These are phyloP conservation scores for Solanum paucissectum DNA, from an alignment of 257 asterid genomes.

Conservation along the genomic window DNA sequence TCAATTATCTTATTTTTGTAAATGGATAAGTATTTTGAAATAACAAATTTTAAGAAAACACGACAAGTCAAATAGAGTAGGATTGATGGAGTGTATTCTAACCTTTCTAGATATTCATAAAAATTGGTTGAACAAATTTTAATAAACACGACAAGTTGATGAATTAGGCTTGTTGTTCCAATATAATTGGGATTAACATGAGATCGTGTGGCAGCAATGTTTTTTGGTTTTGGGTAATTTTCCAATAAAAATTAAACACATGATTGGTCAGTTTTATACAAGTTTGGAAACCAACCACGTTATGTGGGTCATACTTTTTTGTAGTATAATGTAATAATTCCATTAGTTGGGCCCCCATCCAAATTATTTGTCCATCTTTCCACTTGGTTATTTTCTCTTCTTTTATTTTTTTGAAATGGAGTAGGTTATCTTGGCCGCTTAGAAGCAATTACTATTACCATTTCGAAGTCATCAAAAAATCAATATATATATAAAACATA, in stretches of 20 bases:
- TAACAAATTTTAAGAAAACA: background rate
- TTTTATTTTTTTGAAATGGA: background rate
- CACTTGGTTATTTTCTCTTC: background rate
- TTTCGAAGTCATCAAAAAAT: background rate
- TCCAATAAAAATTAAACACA: background rate
- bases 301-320: background rate
- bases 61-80: background rate
- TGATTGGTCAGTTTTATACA: background rate
- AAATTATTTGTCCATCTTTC: background rate
- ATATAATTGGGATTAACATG: background rate
- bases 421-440: background rate
- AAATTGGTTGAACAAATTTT: background rate
- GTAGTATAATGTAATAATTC: background rate
- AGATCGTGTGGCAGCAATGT: background rate
- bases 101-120: background rate
- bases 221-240: background rate
- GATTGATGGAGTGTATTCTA: background rate
- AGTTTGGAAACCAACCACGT: background rate
- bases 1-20: background rate
- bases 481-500: background rate
- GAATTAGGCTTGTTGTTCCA: background rate
- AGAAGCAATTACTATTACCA: background rate
- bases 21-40: background rate
- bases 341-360: no score
- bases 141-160: background rate